Evolutionary conservation across 768 basidiomycete genomes (phyloP), one percentile per base, ranked within the genome.

Genomic region (Nidula microcarpa): DNA sequence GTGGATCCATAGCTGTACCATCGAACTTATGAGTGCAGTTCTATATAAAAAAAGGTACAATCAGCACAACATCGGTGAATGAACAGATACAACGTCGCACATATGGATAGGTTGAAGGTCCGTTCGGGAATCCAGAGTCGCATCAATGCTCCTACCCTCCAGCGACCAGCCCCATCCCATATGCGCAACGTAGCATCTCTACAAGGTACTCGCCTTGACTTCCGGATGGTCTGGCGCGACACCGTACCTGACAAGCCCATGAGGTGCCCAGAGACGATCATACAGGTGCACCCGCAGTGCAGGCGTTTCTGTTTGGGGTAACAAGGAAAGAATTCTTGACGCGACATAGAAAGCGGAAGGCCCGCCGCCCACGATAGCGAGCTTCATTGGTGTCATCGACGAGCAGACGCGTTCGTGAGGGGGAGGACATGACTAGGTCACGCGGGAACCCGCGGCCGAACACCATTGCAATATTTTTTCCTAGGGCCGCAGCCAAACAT

Each of bases 181-280:
- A 30, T 30, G 23, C 30, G 23, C 5, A 55, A 5, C n/a, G n/a
- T 39, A 17, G 43, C 33, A 50, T 45, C 14, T 18, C 16, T 30
- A 55, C 43, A 43, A 32, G 14, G 11, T 33, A 61, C 73, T 65
- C 59, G 69, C 96, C 83, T 98, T 99, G 68, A 98, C 95, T 74
- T 98, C 96, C 8, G 97, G 94, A 68, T 98, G 96, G 72, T 98
- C 96, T 43, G 96, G 96, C 9, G 97, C 96, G 11, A 99, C 95
- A 0, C 97, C 95, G 63, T 95, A 99, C 44, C 97, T 77, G 3
- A 97, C 94, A 1, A 98, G 78, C 0, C 97, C 97, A 64, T 97
- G 91, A 9, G 96, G 96, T 32, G 93, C 86, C 82, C 95, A 98
- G 9, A 96, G 77, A 34, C 92, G 79, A 71, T 99, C 96, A 65